These are phyloP conservation scores for Candida jianshihensis DNA, from an alignment of 805 yeast species.

Conservation along the genomic window DNA sequence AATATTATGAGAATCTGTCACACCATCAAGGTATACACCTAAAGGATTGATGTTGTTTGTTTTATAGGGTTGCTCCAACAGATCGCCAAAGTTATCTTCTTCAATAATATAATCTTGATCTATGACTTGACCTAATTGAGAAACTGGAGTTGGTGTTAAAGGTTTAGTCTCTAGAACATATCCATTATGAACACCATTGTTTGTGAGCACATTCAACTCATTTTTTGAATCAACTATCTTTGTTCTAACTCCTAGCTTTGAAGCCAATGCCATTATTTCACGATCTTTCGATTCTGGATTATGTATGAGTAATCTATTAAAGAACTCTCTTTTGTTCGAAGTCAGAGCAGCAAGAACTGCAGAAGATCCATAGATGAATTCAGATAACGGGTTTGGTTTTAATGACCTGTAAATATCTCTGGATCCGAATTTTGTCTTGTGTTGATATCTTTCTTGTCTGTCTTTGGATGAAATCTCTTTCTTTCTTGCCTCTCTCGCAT, in stretches of 20 bases:
- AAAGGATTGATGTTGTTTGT: slow-evolving; percentile 41
- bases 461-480: slow-evolving; percentile 3
- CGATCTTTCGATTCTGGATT: slow-evolving; percentile 28
- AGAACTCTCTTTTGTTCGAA: slow-evolving; percentile 45
- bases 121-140: slow-evolving; percentile 16
- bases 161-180: slow-evolving; percentile 64
- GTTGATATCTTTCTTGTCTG: slow-evolving; percentile 11
- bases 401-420: slow-evolving; percentile 18
- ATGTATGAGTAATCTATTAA: slow-evolving; percentile 44
- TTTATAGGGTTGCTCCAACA: slow-evolving; percentile 12
- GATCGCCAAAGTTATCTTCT: slow-evolving; percentile 23
- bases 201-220: slow-evolving; percentile 52
- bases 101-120: slow-evolving; percentile 12
- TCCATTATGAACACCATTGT: slow-evolving; percentile 76
- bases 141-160: slow-evolving; percentile 28
- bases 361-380: slow-evolving; percentile 71
- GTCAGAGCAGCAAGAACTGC: slow-evolving; percentile 66
- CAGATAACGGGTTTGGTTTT: slow-evolving; percentile 43
- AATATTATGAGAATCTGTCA: slow-evolving; percentile 81
- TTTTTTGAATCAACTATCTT: slow-evolving; percentile 24
- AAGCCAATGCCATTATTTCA: slow-evolving; percentile 42
- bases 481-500: slow-evolving; percentile 11
- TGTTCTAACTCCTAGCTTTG: slow-evolving; percentile 20
- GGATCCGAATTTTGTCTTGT: slow-evolving; percentile 10
- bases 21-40: slow-evolving; percentile 70